Conservation (phyloP, 116 monocot genomes). For the Posidonia oceanica region DNA sequence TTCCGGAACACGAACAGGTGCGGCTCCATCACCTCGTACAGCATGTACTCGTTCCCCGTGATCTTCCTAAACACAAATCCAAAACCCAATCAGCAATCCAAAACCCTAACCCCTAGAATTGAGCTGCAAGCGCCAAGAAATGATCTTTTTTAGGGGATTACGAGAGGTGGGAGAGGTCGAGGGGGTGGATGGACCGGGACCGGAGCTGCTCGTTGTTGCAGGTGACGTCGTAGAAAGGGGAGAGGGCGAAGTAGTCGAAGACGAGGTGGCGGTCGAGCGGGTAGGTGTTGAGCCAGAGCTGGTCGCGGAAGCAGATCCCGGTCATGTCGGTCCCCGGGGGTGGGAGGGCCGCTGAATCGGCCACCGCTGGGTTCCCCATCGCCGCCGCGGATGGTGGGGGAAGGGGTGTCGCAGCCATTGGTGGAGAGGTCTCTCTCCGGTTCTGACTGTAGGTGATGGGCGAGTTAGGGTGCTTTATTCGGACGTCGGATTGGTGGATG, state of each 20-base stretch:
- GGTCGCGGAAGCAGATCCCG: conserved; percentile 93
- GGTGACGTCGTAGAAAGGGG: conserved; percentile 89
- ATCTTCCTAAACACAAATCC: conserved; percentile 50
- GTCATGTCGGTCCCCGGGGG: conserved; percentile 99
- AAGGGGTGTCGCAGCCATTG: not conserved
- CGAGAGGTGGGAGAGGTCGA: conserved; percentile 88
- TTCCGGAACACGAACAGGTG: conserved; percentile 93
- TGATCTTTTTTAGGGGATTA: conserved; percentile 6
- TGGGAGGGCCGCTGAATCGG: conserved; percentile 10
- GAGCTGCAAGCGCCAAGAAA: not conserved
- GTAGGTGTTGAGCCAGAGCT: conserved; percentile 88
- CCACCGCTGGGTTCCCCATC: not conserved
- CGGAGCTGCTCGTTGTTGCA: conserved; percentile 98
- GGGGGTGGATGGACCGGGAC: conserved; percentile 81
- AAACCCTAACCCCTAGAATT: not conserved
- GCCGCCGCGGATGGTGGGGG: not conserved
- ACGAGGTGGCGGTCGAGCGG: conserved; percentile 90
- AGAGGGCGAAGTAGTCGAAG: conserved; percentile 97
- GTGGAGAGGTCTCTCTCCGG: not conserved
- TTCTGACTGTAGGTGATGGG: not conserved
- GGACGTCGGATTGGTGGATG: too few relatives aligned
- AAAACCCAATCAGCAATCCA: not conserved
- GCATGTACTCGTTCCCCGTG: conserved; percentile 87
- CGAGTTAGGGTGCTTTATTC: too few relatives aligned
- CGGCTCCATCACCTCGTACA: conserved; percentile 92